These are phyloP conservation scores for Royoungia palumana DNA, from an alignment of 768 basidiomycete genomes.

Conservation along the genomic window DNA sequence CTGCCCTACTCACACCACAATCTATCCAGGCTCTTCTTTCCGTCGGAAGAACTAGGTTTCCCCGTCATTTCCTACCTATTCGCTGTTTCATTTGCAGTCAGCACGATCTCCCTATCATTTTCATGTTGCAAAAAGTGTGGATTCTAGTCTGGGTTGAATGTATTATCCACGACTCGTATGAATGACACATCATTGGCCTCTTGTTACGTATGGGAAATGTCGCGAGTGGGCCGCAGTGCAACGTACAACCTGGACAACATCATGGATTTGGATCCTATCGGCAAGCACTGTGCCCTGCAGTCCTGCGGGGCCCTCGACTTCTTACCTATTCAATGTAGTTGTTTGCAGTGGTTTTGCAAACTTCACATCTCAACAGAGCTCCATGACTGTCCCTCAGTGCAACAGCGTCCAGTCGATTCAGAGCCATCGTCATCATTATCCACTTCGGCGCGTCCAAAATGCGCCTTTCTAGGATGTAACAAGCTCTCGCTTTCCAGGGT, in stretches of 20 bases:
- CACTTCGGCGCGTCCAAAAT: conserved; percentile 40
- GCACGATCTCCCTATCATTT: not conserved
- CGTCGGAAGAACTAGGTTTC: conserved; percentile 81
- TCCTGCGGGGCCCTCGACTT: conserved; percentile 68
- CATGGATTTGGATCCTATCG: conserved; percentile 52
- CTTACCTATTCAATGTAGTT: conserved; percentile 70
- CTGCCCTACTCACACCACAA: conserved; percentile 9
- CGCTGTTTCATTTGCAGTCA: conserved; percentile 4
- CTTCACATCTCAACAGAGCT: conserved; percentile 56
- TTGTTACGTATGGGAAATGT: too few species aligned
- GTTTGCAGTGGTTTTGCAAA: conserved; percentile 58
- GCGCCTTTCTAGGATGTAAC: conserved; percentile 48
- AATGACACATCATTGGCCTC: conserved; percentile 12
- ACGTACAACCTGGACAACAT: not conserved
- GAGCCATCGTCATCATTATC: conserved; percentile 1
- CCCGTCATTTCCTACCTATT: not conserved
- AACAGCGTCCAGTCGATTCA: not conserved
- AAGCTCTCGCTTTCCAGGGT: conserved; percentile 50
- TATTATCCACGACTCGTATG: conserved; percentile 6
- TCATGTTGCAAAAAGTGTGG: conserved; percentile 14
- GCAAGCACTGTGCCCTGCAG: conserved; percentile 59
- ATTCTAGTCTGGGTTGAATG: conserved; percentile 9
- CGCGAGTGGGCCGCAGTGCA: too few species aligned
- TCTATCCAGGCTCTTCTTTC: conserved; percentile 86
- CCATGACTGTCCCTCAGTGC: conserved; percentile 50